Percentiles rank a stretch among this genome's conserved stretches.
Conservation (phyloP, 441 rosid genomes). For the Arabidopsis hybrid region DNA sequence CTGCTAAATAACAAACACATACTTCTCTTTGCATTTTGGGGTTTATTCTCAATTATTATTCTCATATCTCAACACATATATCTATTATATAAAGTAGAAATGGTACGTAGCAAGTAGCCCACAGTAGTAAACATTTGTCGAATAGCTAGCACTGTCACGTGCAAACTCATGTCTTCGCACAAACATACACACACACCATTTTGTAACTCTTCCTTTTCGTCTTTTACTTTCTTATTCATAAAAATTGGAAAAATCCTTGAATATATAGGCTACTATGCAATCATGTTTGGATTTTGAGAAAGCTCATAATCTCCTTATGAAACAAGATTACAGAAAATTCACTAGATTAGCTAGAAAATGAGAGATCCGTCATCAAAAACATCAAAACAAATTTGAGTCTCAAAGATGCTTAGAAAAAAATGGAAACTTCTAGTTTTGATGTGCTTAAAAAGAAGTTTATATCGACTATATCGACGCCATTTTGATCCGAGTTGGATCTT, state of each 20-base stretch:
- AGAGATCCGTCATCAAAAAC: no score
- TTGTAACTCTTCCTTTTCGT: conserved; percentile 13
- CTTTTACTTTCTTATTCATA: conserved; percentile 8
- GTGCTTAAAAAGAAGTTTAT: no score
- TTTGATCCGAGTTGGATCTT: no score
- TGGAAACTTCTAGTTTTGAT: no score
- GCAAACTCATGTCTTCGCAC: conserved; percentile 30
- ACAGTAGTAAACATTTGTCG: conserved; percentile 34
- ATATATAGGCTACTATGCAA: background rate
- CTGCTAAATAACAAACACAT: conserved; percentile 43
- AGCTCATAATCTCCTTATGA: no score
- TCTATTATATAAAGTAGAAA: conserved; percentile 14
- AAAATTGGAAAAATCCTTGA: background rate
- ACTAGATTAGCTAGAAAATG: no score
- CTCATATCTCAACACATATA: conserved; percentile 22
- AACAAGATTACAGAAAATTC: no score
- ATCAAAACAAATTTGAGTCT: no score
- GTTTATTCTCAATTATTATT: conserved; percentile 33
- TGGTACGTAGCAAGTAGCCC: conserved; percentile 35
- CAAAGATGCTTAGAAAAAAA: no score
- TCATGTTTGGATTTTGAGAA: no score
- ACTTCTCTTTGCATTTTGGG: conserved; percentile 39
- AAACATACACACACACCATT: conserved; percentile 5
- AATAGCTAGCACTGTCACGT: conserved; percentile 38
- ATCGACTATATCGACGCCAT: no score